Evolutionary conservation across 2,329 filamentous ascomycete genomes (phyloP).

Genomic region (Colletotrichum sp.): DNA sequence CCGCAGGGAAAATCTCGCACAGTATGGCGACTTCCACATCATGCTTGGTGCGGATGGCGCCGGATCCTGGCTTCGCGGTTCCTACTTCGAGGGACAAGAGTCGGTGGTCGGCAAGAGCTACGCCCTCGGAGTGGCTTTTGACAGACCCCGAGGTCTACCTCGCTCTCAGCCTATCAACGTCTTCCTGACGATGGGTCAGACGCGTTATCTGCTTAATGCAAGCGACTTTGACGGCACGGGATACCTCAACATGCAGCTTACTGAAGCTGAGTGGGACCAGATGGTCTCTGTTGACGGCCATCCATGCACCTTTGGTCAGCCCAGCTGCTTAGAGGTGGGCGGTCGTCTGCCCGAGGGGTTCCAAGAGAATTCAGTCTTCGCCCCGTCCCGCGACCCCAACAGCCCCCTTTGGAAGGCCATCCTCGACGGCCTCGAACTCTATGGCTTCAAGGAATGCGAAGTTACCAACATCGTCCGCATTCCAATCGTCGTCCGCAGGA

Average conservation of each 20-base stretch:
- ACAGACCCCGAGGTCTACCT: constrained; percentile 35
- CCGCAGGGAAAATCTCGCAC: constrained; percentile 31
- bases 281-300: constrained; percentile 29
- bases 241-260: constrained; percentile 31
- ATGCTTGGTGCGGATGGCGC: constrained; percentile 39
- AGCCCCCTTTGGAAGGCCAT: background rate
- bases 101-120: constrained; percentile 38
- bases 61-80: constrained; percentile 37
- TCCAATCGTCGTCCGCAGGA: background rate
- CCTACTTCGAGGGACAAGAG: constrained; percentile 38
- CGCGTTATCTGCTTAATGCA: constrained; percentile 39
- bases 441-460: background rate
- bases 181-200: constrained; percentile 40
- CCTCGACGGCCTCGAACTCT: background rate
- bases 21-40: constrained; percentile 39
- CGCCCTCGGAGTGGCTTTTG: constrained; percentile 24
- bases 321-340: constrained; percentile 28
- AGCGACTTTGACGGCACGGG: constrained; percentile 38
- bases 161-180: constrained; percentile 40
- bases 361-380: background rate
- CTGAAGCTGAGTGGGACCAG: constrained; percentile 37
- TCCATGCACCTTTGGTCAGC: constrained; percentile 36
- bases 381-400: background rate
- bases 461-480: background rate
- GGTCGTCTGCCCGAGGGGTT: background rate